A percentile compares a stretch with the other conserved stretches of the same genome.
Conservation (phyloP, 768 basidiomycete species). For the Leccinellum rugosiceps region DNA sequence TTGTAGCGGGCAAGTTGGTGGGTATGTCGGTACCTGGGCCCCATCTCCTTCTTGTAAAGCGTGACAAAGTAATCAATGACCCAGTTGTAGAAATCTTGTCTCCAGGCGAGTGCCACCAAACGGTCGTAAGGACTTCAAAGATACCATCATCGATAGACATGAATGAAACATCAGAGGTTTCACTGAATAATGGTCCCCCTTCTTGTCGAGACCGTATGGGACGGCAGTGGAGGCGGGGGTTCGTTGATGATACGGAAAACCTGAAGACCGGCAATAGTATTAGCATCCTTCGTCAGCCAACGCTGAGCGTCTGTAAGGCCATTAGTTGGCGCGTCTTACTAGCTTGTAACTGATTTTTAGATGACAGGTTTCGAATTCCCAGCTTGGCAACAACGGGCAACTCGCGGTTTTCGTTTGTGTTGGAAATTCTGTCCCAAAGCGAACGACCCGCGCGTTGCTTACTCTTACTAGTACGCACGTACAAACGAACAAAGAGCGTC, state of each 20-base stretch:
- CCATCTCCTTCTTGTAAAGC: slow-evolving; percentile 88
- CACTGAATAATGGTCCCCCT: slow-evolving; percentile 94
- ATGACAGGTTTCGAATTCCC: no score
- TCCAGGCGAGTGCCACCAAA: slow-evolving; percentile 93
- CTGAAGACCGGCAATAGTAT: neutral
- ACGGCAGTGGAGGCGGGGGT: neutral
- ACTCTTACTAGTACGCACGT: no score
- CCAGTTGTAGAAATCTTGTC: slow-evolving; percentile 94
- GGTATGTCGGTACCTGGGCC: slow-evolving; percentile 79
- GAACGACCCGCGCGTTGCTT: no score
- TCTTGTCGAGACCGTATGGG: slow-evolving; percentile 82
- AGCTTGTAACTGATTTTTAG: no score
- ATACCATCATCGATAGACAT: slow-evolving; percentile 93
- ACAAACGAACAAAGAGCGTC: no score
- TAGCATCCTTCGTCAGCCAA: neutral
- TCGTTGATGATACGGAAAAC: neutral
- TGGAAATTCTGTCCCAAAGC: no score
- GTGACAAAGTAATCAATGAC: slow-evolving; percentile 89
- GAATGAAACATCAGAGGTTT: slow-evolving; percentile 97
- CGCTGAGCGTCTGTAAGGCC: no score
- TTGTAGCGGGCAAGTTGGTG: slow-evolving; percentile 77
- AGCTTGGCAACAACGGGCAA: no score
- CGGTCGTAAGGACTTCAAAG: slow-evolving; percentile 86
- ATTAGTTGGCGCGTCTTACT: no score
- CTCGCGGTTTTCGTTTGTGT: no score